Base-by-base conservation (phyloP, 768 basidiomycete species). In the Rhodotorula diobovata region DNA sequence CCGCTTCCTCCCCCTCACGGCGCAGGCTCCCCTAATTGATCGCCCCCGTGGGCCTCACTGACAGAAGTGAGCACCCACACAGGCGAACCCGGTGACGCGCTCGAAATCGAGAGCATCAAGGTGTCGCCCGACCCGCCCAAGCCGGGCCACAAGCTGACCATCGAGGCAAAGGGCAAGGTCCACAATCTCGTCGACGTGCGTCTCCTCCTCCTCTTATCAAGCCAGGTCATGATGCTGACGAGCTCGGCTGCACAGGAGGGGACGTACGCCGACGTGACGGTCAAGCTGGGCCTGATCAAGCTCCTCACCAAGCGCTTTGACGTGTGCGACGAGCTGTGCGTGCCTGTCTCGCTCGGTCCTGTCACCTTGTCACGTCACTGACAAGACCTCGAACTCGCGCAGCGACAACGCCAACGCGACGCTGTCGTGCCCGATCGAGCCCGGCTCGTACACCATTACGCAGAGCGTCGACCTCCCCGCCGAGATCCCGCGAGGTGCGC, bases 261-360 rank as follows among this genome's bases (percentile, higher is more conserved):
- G 11, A 90, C 95, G 50, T 90, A 86, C 76, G 95, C 89, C 15
- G 87, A 94, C 75, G 93, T 99, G 9, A 81, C 82, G 2, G 95
- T 99, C 66, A 98, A 97, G 80, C 84, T 98, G n/a, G 96, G 96
- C 35, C 82, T 91, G 39, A 86, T 99, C 78, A 96, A 91, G 82
- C 79, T 98, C n/a, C 82, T 98, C 43, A 81, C 83, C 56, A 96
- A 91, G 82, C 78, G 75, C 28, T 95, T 97, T 75, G 91, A 97
- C 74, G 81, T 97, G 43, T 98, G 95, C 79, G 85, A 94, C 70
- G 94, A 97, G 81, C 93, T 93, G 91, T 96, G 83, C 77, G 93
- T 86, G 30, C 41, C 32, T 43, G 14, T 43, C 35, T 10, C 32
- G 7, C 6, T 20, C 35, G 39, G 5, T 30, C 14, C 30, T 37